phyloP scores from a whole-genome alignment of 2,329 filamentous ascomycete genomes.

The Trichoderma sp. region DNA sequence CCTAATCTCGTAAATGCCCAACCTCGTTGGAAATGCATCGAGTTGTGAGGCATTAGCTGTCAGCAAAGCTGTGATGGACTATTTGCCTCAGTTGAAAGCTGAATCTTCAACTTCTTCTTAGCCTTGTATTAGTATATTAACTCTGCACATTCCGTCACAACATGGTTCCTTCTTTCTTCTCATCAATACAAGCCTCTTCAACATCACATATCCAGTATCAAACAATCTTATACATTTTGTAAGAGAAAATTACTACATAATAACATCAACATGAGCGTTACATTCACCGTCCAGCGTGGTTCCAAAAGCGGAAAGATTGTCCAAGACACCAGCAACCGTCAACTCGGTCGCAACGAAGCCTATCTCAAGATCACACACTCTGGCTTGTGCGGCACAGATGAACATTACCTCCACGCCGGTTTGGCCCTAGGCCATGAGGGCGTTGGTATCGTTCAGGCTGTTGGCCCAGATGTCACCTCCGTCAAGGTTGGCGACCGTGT shows the following conservation, averaged over 20 bases:
- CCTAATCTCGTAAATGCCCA: not conserved
- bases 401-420: slow-evolving; percentile 15
- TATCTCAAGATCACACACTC: slow-evolving; percentile 21
- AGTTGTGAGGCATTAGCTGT: not conserved
- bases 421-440: slow-evolving; percentile 41
- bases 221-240: no score
- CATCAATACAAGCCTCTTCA: not conserved
- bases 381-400: slow-evolving; percentile 25
- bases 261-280: not conserved
- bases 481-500: slow-evolving; percentile 30
- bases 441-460: slow-evolving; percentile 35
- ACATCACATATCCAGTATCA: not conserved
- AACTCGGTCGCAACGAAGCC: slow-evolving; percentile 13
- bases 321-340: not conserved
- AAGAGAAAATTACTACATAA: no score
- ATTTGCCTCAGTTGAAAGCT: not conserved
- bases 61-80: not conserved
- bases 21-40: not conserved
- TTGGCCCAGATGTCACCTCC: slow-evolving; percentile 35
- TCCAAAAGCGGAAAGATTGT: not conserved
- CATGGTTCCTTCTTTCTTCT: not conserved
- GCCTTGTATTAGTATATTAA: not conserved
- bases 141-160: not conserved
- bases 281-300: slow-evolving; percentile 7
- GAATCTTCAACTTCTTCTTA: not conserved